Conservation (phyloP, 2,329 filamentous ascomycete species). For the Clonostachys chloroleuca region DNA sequence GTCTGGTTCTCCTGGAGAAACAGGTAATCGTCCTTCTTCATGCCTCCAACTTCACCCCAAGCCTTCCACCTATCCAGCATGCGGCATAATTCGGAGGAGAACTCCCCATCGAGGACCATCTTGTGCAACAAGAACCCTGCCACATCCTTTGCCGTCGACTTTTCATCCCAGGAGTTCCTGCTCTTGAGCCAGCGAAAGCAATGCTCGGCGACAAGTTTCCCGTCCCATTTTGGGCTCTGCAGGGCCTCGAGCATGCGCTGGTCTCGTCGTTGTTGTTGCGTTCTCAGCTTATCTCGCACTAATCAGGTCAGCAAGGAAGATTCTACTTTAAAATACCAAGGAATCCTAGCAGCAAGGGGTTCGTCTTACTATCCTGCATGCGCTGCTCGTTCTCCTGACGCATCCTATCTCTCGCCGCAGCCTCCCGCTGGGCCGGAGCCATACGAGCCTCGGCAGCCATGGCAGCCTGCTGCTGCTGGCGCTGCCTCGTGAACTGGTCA, state of each 20-base stretch:
- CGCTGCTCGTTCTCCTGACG: slow-evolving; percentile 35
- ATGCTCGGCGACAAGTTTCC: slow-evolving; percentile 37
- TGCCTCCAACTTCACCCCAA: slow-evolving; percentile 51
- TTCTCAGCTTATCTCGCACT: slow-evolving; percentile 36
- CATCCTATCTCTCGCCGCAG: slow-evolving; percentile 32
- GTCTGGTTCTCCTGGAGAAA: slow-evolving; percentile 27
- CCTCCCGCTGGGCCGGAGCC: slow-evolving; percentile 31
- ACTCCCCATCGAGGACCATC: slow-evolving; percentile 45
- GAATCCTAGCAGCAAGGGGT: neutral
- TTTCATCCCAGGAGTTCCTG: slow-evolving; percentile 13
- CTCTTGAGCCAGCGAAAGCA: slow-evolving; percentile 37
- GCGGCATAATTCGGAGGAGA: slow-evolving; percentile 29
- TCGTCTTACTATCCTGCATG: slow-evolving; percentile 37
- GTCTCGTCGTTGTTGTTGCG: slow-evolving; percentile 35
- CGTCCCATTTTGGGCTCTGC: slow-evolving; percentile 49
- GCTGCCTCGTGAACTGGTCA: slow-evolving; percentile 23
- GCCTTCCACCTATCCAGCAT: slow-evolving; percentile 48
- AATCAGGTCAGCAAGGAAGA: slow-evolving; percentile 1
- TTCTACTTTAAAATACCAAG: neutral
- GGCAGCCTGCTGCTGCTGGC: slow-evolving; percentile 32
- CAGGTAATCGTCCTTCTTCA: slow-evolving; percentile 39
- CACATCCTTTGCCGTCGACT: slow-evolving; percentile 25
- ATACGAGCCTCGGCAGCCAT: slow-evolving; percentile 38
- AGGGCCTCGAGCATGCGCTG: slow-evolving; percentile 43
- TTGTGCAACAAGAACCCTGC: slow-evolving; percentile 43